Percentiles rank a stretch among this genome's conserved stretches.
Conservation (phyloP, 345 rosid species). For the Eutrema yunnanense region DNA sequence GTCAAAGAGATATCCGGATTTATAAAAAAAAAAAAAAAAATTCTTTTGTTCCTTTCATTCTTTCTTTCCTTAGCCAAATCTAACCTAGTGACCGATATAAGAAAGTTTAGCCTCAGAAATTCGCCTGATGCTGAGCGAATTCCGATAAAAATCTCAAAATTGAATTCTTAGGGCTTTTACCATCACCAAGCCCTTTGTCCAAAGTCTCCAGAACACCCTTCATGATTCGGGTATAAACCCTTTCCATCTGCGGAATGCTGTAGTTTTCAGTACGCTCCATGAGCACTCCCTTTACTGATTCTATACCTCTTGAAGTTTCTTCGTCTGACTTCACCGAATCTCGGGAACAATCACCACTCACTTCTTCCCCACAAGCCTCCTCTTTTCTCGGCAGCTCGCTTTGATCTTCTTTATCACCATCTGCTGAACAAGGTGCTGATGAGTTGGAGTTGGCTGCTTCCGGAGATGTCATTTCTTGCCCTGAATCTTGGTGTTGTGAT, state of each 20-base stretch:
- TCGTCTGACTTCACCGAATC: constrained; percentile 37
- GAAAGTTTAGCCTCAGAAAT: constrained; percentile 47
- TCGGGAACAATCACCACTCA: constrained; percentile 14
- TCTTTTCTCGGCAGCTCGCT: constrained; percentile 10
- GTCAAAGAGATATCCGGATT: not conserved
- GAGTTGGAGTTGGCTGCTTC: constrained; percentile 34
- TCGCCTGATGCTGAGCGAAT: constrained; percentile 60
- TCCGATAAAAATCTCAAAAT: constrained; percentile 80
- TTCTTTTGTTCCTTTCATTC: constrained; percentile 2
- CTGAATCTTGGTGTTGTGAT: constrained; percentile 38
- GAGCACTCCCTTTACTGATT: constrained; percentile 40
- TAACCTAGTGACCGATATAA: constrained; percentile 18
- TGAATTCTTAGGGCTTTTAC: constrained; percentile 49
- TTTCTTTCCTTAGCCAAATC: constrained; percentile 4
- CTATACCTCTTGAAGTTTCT: constrained; percentile 38
- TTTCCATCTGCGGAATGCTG: constrained; percentile 81
- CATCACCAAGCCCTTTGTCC: constrained; percentile 37
- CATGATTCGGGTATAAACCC: constrained; percentile 68
- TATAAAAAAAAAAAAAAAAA: not conserved
- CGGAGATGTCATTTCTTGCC: constrained; percentile 31
- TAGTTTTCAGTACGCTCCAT: constrained; percentile 53
- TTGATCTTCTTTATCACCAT: constrained; percentile 19
- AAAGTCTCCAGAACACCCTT: constrained; percentile 59
- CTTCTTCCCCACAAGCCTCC: not conserved
- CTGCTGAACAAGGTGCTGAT: constrained; percentile 33